These are phyloP conservation scores for Aspergillus hiratsukae DNA, from an alignment of 2,329 filamentous ascomycete genomes.

Conservation along the genomic window DNA sequence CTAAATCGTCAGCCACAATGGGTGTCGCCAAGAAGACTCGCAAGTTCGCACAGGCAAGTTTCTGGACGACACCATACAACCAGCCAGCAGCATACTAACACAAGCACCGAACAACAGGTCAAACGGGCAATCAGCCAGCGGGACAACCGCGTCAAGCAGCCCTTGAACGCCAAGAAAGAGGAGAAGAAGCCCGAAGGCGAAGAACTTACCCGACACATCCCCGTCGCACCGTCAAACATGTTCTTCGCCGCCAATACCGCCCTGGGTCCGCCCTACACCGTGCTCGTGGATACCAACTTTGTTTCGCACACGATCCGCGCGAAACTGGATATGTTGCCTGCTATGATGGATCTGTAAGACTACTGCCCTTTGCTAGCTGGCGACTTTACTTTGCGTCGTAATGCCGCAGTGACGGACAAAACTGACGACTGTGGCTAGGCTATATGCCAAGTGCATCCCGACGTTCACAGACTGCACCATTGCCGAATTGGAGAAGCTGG, in stretches of 20 bases:
- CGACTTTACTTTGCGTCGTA: no score
- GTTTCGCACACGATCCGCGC: conserved; percentile 84
- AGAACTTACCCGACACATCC: conserved; percentile 14
- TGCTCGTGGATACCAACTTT: conserved; percentile 86
- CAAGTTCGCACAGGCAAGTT: conserved; percentile 85
- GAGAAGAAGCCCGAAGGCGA: conserved; percentile 13
- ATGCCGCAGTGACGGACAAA: not conserved
- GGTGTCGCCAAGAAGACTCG: conserved; percentile 84
- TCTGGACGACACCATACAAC: conserved; percentile 55
- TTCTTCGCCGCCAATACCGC: conserved; percentile 89
- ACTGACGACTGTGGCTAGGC: conserved; percentile 34
- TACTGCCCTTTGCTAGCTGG: not conserved
- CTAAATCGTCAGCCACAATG: conserved; percentile 51
- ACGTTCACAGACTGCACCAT: conserved; percentile 81
- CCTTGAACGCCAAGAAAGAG: conserved; percentile 4
- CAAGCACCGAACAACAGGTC: conserved; percentile 6
- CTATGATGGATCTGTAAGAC: conserved; percentile 72
- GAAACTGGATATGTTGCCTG: conserved; percentile 81
- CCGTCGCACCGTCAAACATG: conserved; percentile 65
- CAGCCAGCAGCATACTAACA: conserved; percentile 14
- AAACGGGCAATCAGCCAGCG: conserved; percentile 19
- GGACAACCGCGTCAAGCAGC: conserved; percentile 19
- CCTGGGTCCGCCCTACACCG: conserved; percentile 74
- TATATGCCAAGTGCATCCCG: conserved; percentile 86
- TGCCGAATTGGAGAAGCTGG: conserved; percentile 84